Evolutionary conservation across 805 yeast species (phyloP), one percentile per base, ranked within the genome.

Genomic region (Starmerella vaccinii): DNA sequence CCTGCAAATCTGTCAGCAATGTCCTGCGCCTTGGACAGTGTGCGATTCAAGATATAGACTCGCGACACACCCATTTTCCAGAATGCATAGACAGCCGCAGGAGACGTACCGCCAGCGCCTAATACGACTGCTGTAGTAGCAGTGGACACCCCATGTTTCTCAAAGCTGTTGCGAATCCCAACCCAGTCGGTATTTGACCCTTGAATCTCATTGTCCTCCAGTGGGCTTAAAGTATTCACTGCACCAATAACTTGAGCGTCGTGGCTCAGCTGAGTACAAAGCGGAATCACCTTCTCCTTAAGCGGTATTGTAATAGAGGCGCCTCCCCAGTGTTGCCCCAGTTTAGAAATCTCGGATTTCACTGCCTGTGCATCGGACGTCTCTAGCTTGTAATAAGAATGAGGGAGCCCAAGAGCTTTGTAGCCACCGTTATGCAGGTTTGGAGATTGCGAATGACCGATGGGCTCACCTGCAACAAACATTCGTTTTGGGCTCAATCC

Each of bases 111-210:
- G 38, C 99, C 99, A 19, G 95, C 96, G 47, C 99, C 99, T 57
- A 92, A 72, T 41, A 92, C 83, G 52, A 89, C 69, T 29, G 96
- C 97, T 51, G 75, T 69, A 12, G 40, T 30, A 61, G 60, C 52
- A 59, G 62, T 21, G 63, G 65, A 51, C 38, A 79, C 80, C 35
- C 95, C 95, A 51, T 74, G 72, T 53, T 74, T 67, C 18, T 69
- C 63, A 58, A 88, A 78, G 2, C 95, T 77, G 54, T 81, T 76
- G 42, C 71, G 72, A 58, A 92, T 84, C 10, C 98, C 99, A 44
- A 79, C 69, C 95, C 95, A 92, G 65, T 92, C 99, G 39, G 99
- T 92, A 70, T 92, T 92, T 60, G 85, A 90, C 57, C 97, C 98
- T 46, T 23, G 66, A 51, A 81, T 76, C 45, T 66, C 65, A 24